Evolutionary conservation across 345 rosid genomes (phyloP).

Genomic region (Citropsis articulata): DNA sequence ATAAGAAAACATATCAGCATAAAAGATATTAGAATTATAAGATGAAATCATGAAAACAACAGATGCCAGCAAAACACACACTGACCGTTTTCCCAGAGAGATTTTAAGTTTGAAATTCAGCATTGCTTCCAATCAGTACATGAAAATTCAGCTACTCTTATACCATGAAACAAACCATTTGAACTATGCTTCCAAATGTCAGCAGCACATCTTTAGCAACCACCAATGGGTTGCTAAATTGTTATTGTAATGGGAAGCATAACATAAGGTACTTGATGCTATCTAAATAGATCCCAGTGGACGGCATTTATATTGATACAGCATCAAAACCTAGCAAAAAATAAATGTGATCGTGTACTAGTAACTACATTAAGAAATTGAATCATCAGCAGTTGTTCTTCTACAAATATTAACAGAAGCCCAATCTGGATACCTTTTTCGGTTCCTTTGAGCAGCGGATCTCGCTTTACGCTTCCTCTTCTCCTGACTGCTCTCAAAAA

Average conservation of each 20-base stretch:
- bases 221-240: background rate
- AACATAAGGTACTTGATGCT: background rate
- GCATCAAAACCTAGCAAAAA: no score
- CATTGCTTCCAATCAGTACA: background rate
- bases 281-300: background rate
- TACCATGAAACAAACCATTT: background rate
- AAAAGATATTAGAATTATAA: background rate
- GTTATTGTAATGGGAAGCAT: background rate
- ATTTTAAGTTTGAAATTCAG: background rate
- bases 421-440: constrained; percentile 15
- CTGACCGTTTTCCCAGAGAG: background rate
- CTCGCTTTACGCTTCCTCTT: constrained; percentile 29
- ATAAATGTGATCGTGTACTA: no score
- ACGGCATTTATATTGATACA: background rate
- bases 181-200: background rate
- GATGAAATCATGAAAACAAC: background rate
- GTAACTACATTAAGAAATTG: no score
- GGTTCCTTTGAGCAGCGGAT: constrained; percentile 28
- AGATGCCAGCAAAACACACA: background rate
- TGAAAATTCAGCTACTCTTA: background rate
- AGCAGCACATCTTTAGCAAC: background rate
- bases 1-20: background rate
- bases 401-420: background rate
- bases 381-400: no score
- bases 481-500: constrained; percentile 31